These are phyloP conservation scores for Paulownia fortunei DNA, from an alignment of 257 asterid genomes.

Conservation along the genomic window DNA sequence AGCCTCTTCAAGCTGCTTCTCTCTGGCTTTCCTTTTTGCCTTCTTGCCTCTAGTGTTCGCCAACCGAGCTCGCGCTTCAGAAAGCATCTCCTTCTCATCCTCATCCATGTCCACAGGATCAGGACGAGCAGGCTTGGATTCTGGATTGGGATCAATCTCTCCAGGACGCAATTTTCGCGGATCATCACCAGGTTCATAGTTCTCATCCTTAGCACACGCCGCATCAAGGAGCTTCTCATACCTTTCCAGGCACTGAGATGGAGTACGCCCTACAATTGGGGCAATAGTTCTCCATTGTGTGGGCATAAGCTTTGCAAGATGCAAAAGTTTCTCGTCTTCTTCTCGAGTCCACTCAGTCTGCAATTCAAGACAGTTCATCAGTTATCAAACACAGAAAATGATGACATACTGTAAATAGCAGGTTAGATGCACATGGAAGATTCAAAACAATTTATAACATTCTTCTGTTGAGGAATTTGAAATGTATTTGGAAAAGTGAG, in stretches of 20 bases:
- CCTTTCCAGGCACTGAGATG: constrained; percentile 95
- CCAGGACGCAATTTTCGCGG: constrained; percentile 97
- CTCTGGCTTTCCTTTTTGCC: constrained; percentile 97
- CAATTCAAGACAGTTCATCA: constrained; percentile 19
- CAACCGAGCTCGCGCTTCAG: constrained; percentile 95
- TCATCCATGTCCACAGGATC: constrained; percentile 99
- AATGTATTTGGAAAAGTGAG: background rate
- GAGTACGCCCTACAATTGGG: constrained; percentile 97
- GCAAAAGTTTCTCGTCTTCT: constrained; percentile 93
- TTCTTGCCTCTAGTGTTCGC: constrained; percentile 99
- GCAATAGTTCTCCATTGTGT: constrained; percentile 99
- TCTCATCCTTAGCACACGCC: constrained; percentile 98
- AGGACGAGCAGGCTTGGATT: constrained; percentile 98
- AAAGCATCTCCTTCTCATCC: constrained; percentile 99
- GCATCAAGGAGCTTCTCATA: constrained; percentile 98
- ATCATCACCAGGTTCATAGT: constrained; percentile 92
- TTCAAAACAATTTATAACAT: background rate
- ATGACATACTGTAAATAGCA: too few relatives aligned
- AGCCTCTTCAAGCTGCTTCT: constrained; percentile 99
- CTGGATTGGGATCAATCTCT: constrained; percentile 99
- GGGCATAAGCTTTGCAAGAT: constrained; percentile 98
- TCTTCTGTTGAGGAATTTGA: background rate
- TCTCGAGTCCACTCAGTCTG: constrained; percentile 99
- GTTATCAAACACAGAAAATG: constrained; percentile 10
- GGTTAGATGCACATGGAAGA: background rate